phyloP scores from a whole-genome alignment of 345 rosid genomes.

The Geranium rotundifolium region DNA sequence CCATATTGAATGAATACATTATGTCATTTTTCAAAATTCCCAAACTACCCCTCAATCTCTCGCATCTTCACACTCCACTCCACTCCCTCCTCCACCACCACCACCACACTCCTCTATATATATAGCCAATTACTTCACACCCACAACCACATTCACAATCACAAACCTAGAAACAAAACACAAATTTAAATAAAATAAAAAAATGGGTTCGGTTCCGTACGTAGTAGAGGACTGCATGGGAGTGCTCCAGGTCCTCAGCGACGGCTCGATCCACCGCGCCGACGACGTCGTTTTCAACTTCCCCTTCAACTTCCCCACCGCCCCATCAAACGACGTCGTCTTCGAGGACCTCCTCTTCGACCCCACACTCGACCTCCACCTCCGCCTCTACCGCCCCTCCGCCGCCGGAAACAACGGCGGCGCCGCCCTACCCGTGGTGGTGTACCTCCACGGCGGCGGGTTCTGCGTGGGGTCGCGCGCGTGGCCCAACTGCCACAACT shows the following conservation, averaged over 20 bases:
- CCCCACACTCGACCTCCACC: constrained; percentile 20
- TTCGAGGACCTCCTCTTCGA: constrained; percentile 12
- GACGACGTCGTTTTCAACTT: not conserved
- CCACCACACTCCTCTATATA: not conserved
- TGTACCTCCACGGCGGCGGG: constrained; percentile 58
- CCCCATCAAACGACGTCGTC: not conserved
- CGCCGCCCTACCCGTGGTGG: constrained; percentile 20
- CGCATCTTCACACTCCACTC: not conserved
- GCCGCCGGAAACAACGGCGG: constrained; percentile 28
- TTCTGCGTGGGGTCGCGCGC: constrained; percentile 52
- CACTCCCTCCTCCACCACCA: no score
- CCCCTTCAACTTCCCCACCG: not conserved
- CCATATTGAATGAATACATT: no score
- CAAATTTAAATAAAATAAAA: not conserved
- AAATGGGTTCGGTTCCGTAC: constrained; percentile 19
- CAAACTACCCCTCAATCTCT: no score
- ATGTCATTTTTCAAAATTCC: no score
- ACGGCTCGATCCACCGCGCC: constrained; percentile 12
- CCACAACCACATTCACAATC: no score
- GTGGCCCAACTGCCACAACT: constrained; percentile 52
- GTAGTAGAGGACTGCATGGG: constrained; percentile 25
- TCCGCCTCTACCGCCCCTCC: constrained; percentile 32
- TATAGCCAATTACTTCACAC: not conserved
- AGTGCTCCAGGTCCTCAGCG: constrained; percentile 19
- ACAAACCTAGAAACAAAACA: not conserved